These are phyloP conservation scores for Telopea speciosissima DNA, from an alignment of 177 flowering plant species.

Conservation along the genomic window DNA sequence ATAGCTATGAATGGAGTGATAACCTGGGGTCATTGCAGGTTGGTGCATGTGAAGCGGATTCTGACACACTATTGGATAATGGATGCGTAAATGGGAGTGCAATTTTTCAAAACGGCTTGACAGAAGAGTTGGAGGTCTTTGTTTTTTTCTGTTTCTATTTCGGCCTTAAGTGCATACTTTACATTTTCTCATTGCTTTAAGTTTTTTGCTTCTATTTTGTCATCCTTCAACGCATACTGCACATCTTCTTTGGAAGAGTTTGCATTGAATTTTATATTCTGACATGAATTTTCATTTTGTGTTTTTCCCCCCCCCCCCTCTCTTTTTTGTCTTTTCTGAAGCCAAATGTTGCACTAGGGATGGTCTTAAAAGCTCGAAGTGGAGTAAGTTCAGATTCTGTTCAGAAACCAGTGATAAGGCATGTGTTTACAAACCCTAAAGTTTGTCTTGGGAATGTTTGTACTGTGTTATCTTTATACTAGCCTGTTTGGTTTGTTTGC, in stretches of 20 bases:
- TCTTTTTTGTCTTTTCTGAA: constrained; percentile 25
- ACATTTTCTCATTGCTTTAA: neutral
- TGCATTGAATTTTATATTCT: neutral
- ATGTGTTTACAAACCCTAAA: constrained; percentile 19
- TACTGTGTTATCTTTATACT: constrained; percentile 31
- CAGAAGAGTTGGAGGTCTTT: constrained; percentile 41
- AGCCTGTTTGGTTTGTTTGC: constrained; percentile 19
- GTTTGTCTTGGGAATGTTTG: neutral
- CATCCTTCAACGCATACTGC: no score
- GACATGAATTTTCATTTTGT: neutral
- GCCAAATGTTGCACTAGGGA: constrained; percentile 34
- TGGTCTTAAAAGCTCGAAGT: constrained; percentile 24
- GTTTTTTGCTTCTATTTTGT: neutral
- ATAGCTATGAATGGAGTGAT: constrained; percentile 24
- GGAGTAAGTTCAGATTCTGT: constrained; percentile 30
- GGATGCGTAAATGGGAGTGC: constrained; percentile 12
- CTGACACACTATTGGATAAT: constrained; percentile 23
- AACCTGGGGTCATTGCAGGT: constrained; percentile 24
- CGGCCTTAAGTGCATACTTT: neutral
- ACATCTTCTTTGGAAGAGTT: no score
- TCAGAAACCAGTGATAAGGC: constrained; percentile 49
- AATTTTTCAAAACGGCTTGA: constrained; percentile 21
- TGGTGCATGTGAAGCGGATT: constrained; percentile 26
- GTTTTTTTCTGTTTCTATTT: constrained; percentile 7
- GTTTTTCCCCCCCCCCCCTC: neutral